These are phyloP conservation scores for Aspergillus nomiae DNA, from an alignment of 2,329 filamentous ascomycete species.

Conservation along the genomic window DNA sequence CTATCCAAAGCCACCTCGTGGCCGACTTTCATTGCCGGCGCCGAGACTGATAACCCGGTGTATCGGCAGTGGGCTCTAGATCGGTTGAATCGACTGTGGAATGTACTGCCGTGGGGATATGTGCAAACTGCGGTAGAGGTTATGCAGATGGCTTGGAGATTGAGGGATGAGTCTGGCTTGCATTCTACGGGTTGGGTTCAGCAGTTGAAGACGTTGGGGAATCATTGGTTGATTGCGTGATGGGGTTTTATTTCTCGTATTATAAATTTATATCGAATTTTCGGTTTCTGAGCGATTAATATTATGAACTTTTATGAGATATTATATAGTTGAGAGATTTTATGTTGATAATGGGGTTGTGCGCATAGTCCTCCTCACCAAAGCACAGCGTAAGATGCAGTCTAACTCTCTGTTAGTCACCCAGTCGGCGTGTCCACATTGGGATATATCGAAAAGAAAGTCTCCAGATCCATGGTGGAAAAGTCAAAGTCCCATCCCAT, in stretches of 20 bases:
- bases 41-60: conserved; percentile 1
- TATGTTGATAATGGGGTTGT: background rate
- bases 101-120: conserved; percentile 11
- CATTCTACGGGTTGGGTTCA: background rate
- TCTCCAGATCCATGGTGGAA: conserved; percentile 43
- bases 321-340: background rate
- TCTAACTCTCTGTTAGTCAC: background rate
- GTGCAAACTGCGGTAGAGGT: conserved; percentile 7
- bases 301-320: background rate
- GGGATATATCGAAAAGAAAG: conserved; percentile 40
- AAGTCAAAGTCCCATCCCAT: conserved; percentile 45
- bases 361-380: background rate
- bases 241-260: background rate
- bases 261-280: background rate
- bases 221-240: background rate
- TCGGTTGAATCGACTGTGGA: background rate
- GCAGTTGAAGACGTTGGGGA: background rate
- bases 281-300: background rate
- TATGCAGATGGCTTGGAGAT: conserved; percentile 6
- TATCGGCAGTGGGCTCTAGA: conserved; percentile 1
- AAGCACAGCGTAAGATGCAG: background rate
- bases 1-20: conserved; percentile 11
- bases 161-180: background rate
- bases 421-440: conserved; percentile 15
- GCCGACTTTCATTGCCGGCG: conserved; percentile 12